Evolutionary conservation across 2,329 filamentous ascomycete genomes (phyloP), one percentile per base, ranked within the genome.

Genomic region (Penicillium sp.): DNA sequence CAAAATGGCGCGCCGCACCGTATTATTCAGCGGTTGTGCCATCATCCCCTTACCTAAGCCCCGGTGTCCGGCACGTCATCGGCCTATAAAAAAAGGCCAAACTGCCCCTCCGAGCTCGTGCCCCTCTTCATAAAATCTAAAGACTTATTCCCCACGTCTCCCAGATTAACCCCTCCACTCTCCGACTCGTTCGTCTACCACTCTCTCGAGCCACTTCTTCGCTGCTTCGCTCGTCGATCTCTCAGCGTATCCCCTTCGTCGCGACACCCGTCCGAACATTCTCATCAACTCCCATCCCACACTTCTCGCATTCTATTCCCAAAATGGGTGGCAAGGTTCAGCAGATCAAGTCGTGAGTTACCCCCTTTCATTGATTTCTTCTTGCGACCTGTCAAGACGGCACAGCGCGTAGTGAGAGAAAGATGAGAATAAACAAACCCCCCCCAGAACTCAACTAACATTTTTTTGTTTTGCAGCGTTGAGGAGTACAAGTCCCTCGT

Each of bases 401-500:
- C 39, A 23, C n/a, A 10, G 39, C 19, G 9, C 1, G 7, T 3
- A 11, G 2, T 10, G 9, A 1, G 10, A 42, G 25, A n/a, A 2
- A 37, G 7, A 16, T 19, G 13, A 27, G 7, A 39, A 33, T 39
- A 3, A n/a, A n/a, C n/a, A n/a, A n/a, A n/a, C n/a, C n/a, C n/a
- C n/a, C n/a, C n/a, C n/a, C 2, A 14, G 16, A 48, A 2, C 14
- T 27, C 35, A 39, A 6, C 26, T 46, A 42, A 31, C 31, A 3
- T 45, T 42, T 23, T 10, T 54, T 61, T 61, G 13, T 43, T 23
- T 13, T 53, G 61, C 62, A 90, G 87, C 64, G 84, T 82, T 71
- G 70, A 78, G 25, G 84, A 87, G 29, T 92, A 85, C 75, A 73
- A 84, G 54, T 69, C 75, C 31, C 83, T 83, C 56, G 72, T 79